Base-by-base conservation (phyloP, 345 rosid genomes). In the Corchorus olitorius region DNA sequence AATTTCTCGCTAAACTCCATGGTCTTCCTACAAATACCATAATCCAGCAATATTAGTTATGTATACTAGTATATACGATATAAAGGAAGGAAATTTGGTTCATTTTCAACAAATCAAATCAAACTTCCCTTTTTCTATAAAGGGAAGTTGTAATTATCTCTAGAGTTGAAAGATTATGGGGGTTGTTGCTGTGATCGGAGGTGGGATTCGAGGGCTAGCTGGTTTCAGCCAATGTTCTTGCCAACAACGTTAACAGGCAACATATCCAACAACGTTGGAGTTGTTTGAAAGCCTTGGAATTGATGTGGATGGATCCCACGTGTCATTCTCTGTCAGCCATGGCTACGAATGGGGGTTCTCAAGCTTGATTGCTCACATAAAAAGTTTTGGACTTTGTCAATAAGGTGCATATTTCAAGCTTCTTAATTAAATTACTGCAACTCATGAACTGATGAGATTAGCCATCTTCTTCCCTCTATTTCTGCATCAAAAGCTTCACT, bases 331-430 rank as follows among this genome's bases (percentile, higher is more conserved):
- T 0, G 93, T 90, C 8, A 94, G 98, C 27, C 77, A 61, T 55
- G 97, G 97, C 58, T 91, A 81, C 48, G 98, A 94, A 81, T 94
- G 98, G 97, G 97, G 97, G 14, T 55, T 88, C 4, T 89, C 87
- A 0, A 78, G 94, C 68, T 82, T 90, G 65, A 90, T 94, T 85
- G 89, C 94, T 1, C 66, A 79, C 87, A 27, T 90, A 94, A 63
- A 85, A 89, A 77, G 93, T 94, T 13, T 81, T 83, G 88, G 86
- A 73, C 83, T 95, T 89, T 76, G 89, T 93, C 33, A 80, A 88
- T 33, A 91, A 86, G 93, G 98, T 92, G 66, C 71, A 10, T 2
- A 11, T 70, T 34, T 52, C 60, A 16, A 52, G 27, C 11, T 66
- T 43, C 52, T 20, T 43, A 43, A 43, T 20, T 43, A 43, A 43